phyloP scores from a whole-genome alignment of 768 basidiomycete species.

The Lentinula aciculospora region DNA sequence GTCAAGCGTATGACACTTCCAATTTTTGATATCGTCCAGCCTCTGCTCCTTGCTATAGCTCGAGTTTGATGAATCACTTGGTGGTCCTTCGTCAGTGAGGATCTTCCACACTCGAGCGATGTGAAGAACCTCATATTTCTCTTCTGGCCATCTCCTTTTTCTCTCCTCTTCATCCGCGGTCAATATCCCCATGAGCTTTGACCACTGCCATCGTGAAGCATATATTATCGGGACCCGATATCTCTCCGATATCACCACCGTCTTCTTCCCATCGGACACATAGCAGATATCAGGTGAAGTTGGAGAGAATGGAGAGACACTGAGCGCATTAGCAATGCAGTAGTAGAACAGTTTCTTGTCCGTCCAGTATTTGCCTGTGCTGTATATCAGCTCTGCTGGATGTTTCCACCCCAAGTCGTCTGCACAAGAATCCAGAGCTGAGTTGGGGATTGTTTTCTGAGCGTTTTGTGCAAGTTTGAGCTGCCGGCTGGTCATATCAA shows the following conservation, averaged over 20 bases:
- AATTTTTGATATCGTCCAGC: background rate
- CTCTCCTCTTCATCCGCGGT: background rate
- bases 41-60: background rate
- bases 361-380: slow-evolving; percentile 1
- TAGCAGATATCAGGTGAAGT: background rate
- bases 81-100: slow-evolving; percentile 1
- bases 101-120: slow-evolving; percentile 8
- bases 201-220: slow-evolving; percentile 1
- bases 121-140: slow-evolving; percentile 5
- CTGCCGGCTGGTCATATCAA: background rate
- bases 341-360: slow-evolving; percentile 4
- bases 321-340: background rate
- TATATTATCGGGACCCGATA: slow-evolving; percentile 3
- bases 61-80: background rate
- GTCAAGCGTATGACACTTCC: slow-evolving; percentile 2
- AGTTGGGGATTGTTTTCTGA: background rate
- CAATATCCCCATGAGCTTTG: background rate
- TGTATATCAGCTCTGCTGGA: slow-evolving; percentile 3
- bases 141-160: background rate
- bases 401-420: background rate
- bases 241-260: background rate
- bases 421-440: background rate
- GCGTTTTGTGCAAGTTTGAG: background rate
- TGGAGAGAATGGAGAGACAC: background rate
- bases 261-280: slow-evolving; percentile 3